Evolutionary conservation across 441 rosid species (phyloP).

Genomic region (Adansonia grandidieri): DNA sequence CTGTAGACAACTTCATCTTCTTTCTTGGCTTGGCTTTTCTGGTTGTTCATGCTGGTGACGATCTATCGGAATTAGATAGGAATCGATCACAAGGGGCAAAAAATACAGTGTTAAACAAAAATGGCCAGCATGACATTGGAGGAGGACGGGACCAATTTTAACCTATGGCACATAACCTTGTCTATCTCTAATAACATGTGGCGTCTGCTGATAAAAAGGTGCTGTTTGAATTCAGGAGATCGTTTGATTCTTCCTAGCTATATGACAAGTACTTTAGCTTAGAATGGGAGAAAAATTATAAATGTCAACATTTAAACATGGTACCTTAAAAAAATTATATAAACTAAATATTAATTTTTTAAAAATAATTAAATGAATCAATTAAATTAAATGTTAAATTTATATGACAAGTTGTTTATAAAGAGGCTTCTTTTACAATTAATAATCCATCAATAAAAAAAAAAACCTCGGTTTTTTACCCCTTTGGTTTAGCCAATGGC

Average conservation of each 20-base stretch:
- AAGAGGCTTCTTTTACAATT: neutral
- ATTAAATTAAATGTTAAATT: no score
- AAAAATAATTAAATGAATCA: no score
- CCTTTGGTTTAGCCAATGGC: no score
- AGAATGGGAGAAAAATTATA: no score
- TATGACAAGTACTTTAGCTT: neutral
- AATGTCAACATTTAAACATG: no score
- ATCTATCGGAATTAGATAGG: no score
- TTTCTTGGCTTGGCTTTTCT: neutral
- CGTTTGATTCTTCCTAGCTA: neutral
- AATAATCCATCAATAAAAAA: no score
- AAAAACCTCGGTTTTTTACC: no score
- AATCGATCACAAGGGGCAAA: neutral
- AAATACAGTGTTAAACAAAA: neutral
- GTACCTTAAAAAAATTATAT: no score
- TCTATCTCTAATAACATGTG: constrained; percentile 31
- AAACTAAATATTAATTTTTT: no score
- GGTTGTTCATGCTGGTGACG: neutral
- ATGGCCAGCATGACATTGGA: neutral
- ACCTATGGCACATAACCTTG: constrained; percentile 33
- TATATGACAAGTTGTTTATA: neutral
- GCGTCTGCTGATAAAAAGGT: neutral
- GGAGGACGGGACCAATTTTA: constrained; percentile 31
- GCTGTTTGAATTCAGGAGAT: constrained; percentile 1
- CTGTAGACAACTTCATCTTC: neutral